phyloP scores from a whole-genome alignment of 1,284 basidiomycete genomes.

The Cryptococcus deneoformans region DNA sequence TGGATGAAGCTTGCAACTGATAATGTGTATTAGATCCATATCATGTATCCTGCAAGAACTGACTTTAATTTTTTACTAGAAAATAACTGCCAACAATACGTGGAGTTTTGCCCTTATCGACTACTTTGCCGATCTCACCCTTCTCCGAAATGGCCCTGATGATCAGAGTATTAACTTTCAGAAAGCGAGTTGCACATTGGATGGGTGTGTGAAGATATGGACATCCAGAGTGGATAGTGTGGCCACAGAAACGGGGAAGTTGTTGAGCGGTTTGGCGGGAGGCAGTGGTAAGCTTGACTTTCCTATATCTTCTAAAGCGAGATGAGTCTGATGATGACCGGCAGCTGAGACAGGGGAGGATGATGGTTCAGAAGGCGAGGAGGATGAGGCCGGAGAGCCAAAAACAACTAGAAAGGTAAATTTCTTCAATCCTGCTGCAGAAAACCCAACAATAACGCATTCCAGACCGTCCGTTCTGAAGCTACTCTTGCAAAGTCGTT shows the following conservation, averaged over 20 bases:
- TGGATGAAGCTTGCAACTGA: constrained; percentile 99
- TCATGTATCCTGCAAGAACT: background rate
- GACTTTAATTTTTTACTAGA: constrained; percentile 56
- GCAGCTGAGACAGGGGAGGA: constrained; percentile 25
- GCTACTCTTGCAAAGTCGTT: constrained; percentile 82
- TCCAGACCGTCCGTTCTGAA: constrained; percentile 62
- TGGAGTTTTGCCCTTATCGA: constrained; percentile 99
- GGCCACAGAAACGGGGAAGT: constrained; percentile 93
- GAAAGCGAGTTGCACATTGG: constrained; percentile 94
- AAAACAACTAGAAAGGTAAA: constrained; percentile 38
- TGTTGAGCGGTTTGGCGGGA: constrained; percentile 83
- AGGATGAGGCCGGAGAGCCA: constrained; percentile 52
- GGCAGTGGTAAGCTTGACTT: constrained; percentile 33
- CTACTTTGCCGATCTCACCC: constrained; percentile 98
- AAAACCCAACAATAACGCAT: background rate
- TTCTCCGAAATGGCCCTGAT: constrained; percentile 85
- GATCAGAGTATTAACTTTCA: constrained; percentile 96
- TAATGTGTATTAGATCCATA: constrained; percentile 63
- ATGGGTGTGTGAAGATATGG: constrained; percentile 99
- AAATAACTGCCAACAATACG: constrained; percentile 98
- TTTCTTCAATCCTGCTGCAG: background rate
- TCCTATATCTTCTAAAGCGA: no score
- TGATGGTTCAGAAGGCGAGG: constrained; percentile 52
- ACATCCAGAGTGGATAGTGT: constrained; percentile 97
- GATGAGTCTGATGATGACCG: background rate